Percentiles rank a stretch among this genome's conserved stretches.
phyloP scores from a whole-genome alignment of 1,139 yeast genomes.

The Geotrichum phurueaensis region DNA sequence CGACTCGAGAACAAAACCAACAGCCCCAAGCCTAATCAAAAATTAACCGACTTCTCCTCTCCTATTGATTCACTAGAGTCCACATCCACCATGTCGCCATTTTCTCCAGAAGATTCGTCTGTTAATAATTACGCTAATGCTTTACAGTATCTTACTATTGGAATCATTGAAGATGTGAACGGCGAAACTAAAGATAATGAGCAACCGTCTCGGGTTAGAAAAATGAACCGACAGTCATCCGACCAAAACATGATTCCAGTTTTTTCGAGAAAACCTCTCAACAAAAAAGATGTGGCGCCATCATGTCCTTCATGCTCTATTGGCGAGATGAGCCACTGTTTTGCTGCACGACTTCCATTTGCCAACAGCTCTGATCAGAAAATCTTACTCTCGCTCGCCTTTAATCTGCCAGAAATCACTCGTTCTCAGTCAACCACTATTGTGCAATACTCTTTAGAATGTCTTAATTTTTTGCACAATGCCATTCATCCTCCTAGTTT shows the following conservation, averaged over 20 bases:
- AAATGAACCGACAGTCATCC: neutral
- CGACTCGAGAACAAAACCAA: neutral
- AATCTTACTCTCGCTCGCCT: slow-evolving; percentile 16
- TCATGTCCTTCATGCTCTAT: slow-evolving; percentile 19
- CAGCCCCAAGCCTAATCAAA: neutral
- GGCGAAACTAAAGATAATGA: neutral
- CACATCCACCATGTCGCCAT: slow-evolving; percentile 4
- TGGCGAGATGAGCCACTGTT: slow-evolving; percentile 20
- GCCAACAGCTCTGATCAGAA: slow-evolving; percentile 14
- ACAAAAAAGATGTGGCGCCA: slow-evolving; percentile 10
- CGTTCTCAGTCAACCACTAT: slow-evolving; percentile 15
- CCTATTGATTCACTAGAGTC: slow-evolving; percentile 4
- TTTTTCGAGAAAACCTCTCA: slow-evolving; percentile 15
- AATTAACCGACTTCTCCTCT: neutral
- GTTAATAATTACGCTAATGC: slow-evolving; percentile 17
- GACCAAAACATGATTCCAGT: slow-evolving; percentile 14
- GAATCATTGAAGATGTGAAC: slow-evolving; percentile 15
- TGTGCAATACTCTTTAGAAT: slow-evolving; percentile 15
- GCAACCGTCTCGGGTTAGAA: neutral
- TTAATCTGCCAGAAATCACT: slow-evolving; percentile 18
- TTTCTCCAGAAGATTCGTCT: slow-evolving; percentile 1
- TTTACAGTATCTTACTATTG: slow-evolving; percentile 15
- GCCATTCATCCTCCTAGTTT: slow-evolving; percentile 21
- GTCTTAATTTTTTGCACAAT: slow-evolving; percentile 18
- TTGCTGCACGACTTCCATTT: slow-evolving; percentile 18